Conservation (phyloP, 495 filamentous ascomycete species). For the Penicillium goetzii region DNA sequence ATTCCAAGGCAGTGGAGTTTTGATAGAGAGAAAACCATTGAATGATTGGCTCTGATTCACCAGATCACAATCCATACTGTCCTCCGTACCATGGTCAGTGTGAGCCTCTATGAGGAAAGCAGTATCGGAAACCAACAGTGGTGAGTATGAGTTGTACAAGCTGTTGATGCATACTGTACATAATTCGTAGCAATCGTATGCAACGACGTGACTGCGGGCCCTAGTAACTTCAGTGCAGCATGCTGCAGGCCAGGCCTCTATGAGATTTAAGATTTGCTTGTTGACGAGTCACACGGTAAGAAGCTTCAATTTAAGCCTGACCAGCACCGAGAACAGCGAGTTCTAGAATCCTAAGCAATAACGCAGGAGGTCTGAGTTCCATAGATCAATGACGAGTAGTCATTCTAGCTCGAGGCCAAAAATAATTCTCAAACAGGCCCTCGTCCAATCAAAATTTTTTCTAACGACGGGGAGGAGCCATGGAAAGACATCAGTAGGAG, state of each 20-base stretch:
- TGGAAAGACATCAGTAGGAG: background rate
- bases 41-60: background rate
- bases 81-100: background rate
- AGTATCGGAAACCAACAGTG: background rate
- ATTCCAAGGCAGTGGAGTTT: slow-evolving; percentile 2
- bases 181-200: slow-evolving; percentile 10
- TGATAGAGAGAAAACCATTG: background rate
- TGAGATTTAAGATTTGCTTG: background rate
- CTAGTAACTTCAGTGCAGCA: background rate
- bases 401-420: background rate
- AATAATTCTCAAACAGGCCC: slow-evolving; percentile 1
- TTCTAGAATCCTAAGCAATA: background rate
- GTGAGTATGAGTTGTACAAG: slow-evolving; percentile 12
- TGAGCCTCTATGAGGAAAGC: background rate
- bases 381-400: slow-evolving; percentile 3
- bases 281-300: too few species aligned
- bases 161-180: slow-evolving; percentile 12
- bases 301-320: background rate
- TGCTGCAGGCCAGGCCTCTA: background rate
- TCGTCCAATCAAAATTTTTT: slow-evolving; percentile 6
- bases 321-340: background rate
- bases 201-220: slow-evolving; percentile 1
- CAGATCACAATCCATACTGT: background rate
- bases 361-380: background rate
- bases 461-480: background rate